Base-by-base conservation (phyloP, 495 filamentous ascomycete genomes). In the Podospora sp. region DNA sequence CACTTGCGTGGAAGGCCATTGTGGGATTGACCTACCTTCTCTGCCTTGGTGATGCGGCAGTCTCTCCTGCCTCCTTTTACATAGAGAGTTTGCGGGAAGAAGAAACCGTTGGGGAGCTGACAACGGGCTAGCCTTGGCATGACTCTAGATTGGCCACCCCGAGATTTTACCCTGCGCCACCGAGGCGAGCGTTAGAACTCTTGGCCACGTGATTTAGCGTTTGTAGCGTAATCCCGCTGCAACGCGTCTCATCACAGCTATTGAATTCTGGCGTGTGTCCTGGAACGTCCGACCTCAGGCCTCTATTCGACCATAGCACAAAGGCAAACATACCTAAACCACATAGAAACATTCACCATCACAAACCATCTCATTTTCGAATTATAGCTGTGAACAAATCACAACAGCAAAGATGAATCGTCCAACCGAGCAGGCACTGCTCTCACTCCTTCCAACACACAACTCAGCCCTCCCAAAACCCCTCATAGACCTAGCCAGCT, bases 381-480 rank as follows among this genome's bases (percentile, higher is more conserved):
- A 22, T 11, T 9, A 11, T 22, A 55, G 3, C 52, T 26, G 22
- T 33, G 22, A 29, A 25, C 20, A 14, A 40, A 8, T 16, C 9
- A n/a, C 2, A 7, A 25, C 29, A 14, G 40, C 56, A 14, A 35
- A 65, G 18, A 92, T 92, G 90, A 90, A 90, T 71, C 85, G 87
- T 72, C 86, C 89, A 50, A 84, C 94, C 27, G 90, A 95, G 68
- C 90, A 93, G 72, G 87, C 89, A 3, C 82, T 97, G 36, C 85
- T 83, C 9, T 90, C 87, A 35, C 83, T 98, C 14, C 77, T 99
- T 14, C 95, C 95, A 2, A 91, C 90, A 0, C 86, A 94, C 73
- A 88, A 84, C 62, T 85, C 86, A 22, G 82, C 89, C 18, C 77
- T 96, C 1, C 95, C 95, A 0, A 80, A 82, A 35, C 88, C 91